Base-by-base conservation (phyloP, 179 eudicot species). In the Pouteria campechiana region DNA sequence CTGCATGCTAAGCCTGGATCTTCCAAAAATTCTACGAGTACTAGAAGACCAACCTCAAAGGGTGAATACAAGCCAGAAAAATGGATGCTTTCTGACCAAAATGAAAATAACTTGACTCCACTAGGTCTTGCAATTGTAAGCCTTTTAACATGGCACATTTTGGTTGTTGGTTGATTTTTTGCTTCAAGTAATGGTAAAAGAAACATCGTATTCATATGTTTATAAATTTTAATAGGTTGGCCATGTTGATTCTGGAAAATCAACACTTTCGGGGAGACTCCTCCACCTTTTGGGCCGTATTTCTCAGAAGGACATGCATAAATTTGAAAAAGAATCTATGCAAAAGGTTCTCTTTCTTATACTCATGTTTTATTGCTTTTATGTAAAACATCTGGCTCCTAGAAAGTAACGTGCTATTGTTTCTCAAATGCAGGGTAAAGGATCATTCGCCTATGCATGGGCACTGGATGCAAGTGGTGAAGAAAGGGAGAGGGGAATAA, bases 201-300 rank as follows among this genome's bases (percentile, higher is more conserved):
- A n/a, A n/a, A n/a, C n/a, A n/a, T n/a, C n/a, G n/a, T n/a, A n/a
- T n/a, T n/a, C n/a, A n/a, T n/a, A n/a, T n/a, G n/a, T n/a, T n/a
- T n/a, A n/a, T 17, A 37, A 8, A 24, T 48, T 30, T 37, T 40
- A 32, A 7, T 61, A 92, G 99, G 99, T 87, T 63, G 99, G 99
- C 46, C 96, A 92, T 78, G 99, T 92, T 45, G 99, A 92, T 70
- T 92, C 99, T 60, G 99, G 99, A 44, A 92, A 92, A 54, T 92
- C 99, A 25, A 92, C 96, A 32, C 78, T 92, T 45, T 82, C 96
- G 44, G 99, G 99, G 58, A 82, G 96, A 68, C 67, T 92, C 53
- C 73, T 92, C 25, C 94, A 87, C 55, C 88, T 92, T 30, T 62
- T 74, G 54, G 96, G 94, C 25, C 72, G 57, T 50, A 78, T 92